A percentile compares a stretch with the other conserved stretches of the same genome.
Conservation (phyloP, 2,329 filamentous ascomycete genomes). For the Diatrype stigma region DNA sequence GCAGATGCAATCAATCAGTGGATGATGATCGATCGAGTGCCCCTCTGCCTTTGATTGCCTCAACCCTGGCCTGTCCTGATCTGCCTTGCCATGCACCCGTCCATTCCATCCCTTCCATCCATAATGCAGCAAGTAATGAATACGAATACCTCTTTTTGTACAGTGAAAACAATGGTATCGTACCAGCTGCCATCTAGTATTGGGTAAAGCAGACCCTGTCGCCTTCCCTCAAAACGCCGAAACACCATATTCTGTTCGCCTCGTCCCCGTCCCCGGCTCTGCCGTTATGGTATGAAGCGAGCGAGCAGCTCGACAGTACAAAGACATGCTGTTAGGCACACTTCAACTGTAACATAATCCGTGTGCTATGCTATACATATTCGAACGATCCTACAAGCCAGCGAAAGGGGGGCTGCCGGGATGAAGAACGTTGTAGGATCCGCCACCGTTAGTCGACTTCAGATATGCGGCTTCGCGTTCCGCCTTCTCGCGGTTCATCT, state of each 20-base stretch:
- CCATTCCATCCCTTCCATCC: no score
- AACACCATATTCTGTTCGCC: neutral
- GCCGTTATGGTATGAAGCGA: no score
- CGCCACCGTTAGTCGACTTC: conserved; percentile 19
- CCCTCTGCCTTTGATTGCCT: no score
- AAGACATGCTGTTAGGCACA: neutral
- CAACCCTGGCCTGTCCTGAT: no score
- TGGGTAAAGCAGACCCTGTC: neutral
- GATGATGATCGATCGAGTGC: no score
- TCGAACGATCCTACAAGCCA: conserved; percentile 18
- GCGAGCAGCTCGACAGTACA: neutral
- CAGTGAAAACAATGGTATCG: neutral
- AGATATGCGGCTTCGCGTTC: conserved; percentile 55
- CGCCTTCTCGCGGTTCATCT: conserved; percentile 76
- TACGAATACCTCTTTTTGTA: neutral
- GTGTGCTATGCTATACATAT: neutral
- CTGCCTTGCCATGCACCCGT: no score
- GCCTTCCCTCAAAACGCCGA: neutral
- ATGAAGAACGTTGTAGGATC: conserved; percentile 28
- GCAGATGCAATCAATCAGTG: no score
- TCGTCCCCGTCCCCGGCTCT: neutral
- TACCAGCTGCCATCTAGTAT: neutral
- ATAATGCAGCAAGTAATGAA: neutral
- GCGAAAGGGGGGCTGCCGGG: conserved; percentile 29
- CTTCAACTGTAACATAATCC: no score